These are phyloP conservation scores for Cladosporium sp. DNA, from an alignment of 2,329 filamentous ascomycete species.

Conservation along the genomic window DNA sequence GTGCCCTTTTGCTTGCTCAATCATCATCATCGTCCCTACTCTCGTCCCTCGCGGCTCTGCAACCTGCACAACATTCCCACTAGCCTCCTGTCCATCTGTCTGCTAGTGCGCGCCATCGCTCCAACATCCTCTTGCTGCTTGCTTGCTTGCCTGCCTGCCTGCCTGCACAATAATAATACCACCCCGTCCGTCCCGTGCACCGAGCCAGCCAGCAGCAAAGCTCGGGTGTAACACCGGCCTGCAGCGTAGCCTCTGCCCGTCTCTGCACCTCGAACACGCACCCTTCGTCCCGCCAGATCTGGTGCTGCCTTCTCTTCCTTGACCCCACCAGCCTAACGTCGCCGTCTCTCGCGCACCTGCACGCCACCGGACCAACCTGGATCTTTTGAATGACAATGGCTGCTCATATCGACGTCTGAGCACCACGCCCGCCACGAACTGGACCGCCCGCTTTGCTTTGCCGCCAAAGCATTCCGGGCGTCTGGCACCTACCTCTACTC, in stretches of 20 bases:
- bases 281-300: constrained; percentile 1
- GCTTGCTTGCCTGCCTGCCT: not conserved
- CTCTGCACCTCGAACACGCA: not conserved
- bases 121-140: not conserved
- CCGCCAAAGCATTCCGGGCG: constrained; percentile 16
- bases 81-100: not conserved
- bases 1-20: not conserved
- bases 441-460: constrained; percentile 5
- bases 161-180: constrained; percentile 1
- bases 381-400: constrained; percentile 7
- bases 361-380: not conserved
- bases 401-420: constrained; percentile 4
- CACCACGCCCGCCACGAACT: not conserved
- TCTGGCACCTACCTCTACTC: constrained; percentile 1
- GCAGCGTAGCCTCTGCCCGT: constrained; percentile 12
- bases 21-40: not conserved
- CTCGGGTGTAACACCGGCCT: constrained; percentile 6
- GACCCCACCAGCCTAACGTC: constrained; percentile 7
- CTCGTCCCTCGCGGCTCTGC: constrained; percentile 1
- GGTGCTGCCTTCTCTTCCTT: constrained; percentile 2
- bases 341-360: not conserved
- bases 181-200: constrained; percentile 1
- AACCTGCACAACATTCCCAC: constrained; percentile 4
- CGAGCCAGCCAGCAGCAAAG: not conserved
- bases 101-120: not conserved